Evolutionary conservation across 441 rosid species (phyloP).

Genomic region (Isatis lusitanica): DNA sequence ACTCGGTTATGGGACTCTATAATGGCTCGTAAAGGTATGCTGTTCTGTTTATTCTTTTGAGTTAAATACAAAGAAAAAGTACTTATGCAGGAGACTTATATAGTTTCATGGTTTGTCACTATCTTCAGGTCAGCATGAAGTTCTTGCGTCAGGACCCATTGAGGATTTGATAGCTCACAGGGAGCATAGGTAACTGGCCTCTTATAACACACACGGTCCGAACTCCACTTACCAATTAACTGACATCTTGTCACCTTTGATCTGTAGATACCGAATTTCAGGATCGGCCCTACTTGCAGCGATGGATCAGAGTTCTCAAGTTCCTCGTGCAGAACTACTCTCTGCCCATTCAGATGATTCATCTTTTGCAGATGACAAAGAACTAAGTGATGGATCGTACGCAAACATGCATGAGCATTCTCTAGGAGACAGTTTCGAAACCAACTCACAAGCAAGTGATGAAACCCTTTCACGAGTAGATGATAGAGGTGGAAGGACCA

Average conservation of each 20-base stretch:
- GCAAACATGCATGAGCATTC: constrained; percentile 45
- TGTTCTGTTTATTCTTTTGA: constrained; percentile 8
- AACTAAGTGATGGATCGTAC: constrained; percentile 58
- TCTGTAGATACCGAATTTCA: constrained; percentile 89
- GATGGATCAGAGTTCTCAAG: constrained; percentile 97
- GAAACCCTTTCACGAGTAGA: constrained; percentile 71
- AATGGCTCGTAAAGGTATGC: constrained; percentile 78
- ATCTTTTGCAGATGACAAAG: constrained; percentile 61
- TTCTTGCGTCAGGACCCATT: constrained; percentile 98
- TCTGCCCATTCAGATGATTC: constrained; percentile 55
- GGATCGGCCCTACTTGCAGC: constrained; percentile 95
- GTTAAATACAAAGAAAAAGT: constrained; percentile 8
- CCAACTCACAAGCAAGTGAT: constrained; percentile 60
- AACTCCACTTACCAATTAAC: constrained; percentile 14
- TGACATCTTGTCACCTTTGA: constrained; percentile 32
- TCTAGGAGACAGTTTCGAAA: constrained; percentile 45
- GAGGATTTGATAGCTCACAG: constrained; percentile 99
- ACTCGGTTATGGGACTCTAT: constrained; percentile 96
- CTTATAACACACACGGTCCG: constrained; percentile 16
- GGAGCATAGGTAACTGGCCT: constrained; percentile 81
- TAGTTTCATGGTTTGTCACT: constrained; percentile 13
- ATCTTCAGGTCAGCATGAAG: constrained; percentile 91
- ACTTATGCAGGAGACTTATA: not conserved
- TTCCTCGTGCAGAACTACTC: constrained; percentile 65
- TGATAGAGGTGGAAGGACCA: constrained; percentile 88